phyloP scores from a whole-genome alignment of 495 filamentous ascomycete species.

The Hyphodiscus hymeniophilus region DNA sequence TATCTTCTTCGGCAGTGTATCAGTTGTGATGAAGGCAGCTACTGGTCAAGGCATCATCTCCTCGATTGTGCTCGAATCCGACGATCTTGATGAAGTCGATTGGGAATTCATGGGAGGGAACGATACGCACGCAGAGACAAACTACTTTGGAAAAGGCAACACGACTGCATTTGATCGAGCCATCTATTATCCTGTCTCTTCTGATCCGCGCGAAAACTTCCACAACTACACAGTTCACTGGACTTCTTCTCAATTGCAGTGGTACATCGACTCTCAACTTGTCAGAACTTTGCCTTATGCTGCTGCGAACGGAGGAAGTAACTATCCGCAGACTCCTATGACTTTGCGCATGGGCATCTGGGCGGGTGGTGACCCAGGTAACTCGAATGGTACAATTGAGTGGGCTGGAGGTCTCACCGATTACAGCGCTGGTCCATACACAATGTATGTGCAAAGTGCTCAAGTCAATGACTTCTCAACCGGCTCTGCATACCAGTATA shows the following conservation, averaged over 20 bases:
- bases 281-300: slow-evolving; percentile 60
- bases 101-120: slow-evolving; percentile 78
- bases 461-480: slow-evolving; percentile 58
- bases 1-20: slow-evolving; percentile 69
- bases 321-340: slow-evolving; percentile 84
- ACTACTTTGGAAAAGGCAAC: slow-evolving; percentile 86
- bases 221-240: slow-evolving; percentile 84
- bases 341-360: slow-evolving; percentile 75
- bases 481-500: slow-evolving; percentile 60
- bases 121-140: slow-evolving; percentile 55
- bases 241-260: slow-evolving; percentile 64
- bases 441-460: slow-evolving; percentile 65
- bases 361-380: slow-evolving; percentile 70
- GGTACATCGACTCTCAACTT: slow-evolving; percentile 60
- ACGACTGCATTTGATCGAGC: slow-evolving; percentile 52
- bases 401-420: slow-evolving; percentile 79
- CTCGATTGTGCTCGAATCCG: slow-evolving; percentile 74
- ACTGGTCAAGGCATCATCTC: slow-evolving; percentile 70
- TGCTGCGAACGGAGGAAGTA: slow-evolving; percentile 52
- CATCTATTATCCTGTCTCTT: slow-evolving; percentile 43
- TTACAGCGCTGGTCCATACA: slow-evolving; percentile 61
- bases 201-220: slow-evolving; percentile 43
- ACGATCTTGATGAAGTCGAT: slow-evolving; percentile 84
- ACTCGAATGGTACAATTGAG: slow-evolving; percentile 44
- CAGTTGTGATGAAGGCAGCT: slow-evolving; percentile 65